Conservation (phyloP, 2,329 filamentous ascomycete genomes). For the Talaromyces albobiverticillius region DNA sequence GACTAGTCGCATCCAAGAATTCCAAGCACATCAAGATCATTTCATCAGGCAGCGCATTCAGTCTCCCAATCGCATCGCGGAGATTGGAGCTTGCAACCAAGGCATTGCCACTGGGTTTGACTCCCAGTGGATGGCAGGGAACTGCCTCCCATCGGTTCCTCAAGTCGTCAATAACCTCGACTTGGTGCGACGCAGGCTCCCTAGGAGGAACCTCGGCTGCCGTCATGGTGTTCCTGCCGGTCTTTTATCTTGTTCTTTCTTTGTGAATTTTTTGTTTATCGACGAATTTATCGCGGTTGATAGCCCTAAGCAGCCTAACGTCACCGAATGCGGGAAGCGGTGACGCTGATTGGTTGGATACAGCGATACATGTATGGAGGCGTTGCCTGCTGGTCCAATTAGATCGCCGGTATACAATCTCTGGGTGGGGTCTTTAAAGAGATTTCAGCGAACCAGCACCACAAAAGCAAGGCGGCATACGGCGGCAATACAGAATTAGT, state of each 20-base stretch:
- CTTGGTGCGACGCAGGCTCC: background rate
- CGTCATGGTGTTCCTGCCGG: conserved; percentile 2
- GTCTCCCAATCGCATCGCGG: conserved; percentile 62
- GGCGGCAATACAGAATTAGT: conserved; percentile 5
- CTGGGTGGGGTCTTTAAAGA: background rate
- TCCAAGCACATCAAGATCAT: conserved; percentile 73
- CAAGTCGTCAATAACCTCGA: conserved; percentile 7
- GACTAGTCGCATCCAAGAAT: conserved; percentile 60
- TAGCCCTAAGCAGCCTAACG: conserved; percentile 1
- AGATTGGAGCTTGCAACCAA: conserved; percentile 65
- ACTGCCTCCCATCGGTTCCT: conserved; percentile 50
- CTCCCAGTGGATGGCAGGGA: conserved; percentile 73
- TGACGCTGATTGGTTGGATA: conserved; percentile 2
- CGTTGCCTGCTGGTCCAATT: conserved; percentile 1
- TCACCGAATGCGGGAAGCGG: background rate
- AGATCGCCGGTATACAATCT: background rate
- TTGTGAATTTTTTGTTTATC: too few species aligned
- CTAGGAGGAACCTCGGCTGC: conserved; percentile 4
- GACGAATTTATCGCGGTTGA: background rate
- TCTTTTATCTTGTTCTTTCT: background rate
- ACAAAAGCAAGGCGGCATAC: background rate
- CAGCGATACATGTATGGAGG: background rate
- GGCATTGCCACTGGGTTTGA: conserved; percentile 85
- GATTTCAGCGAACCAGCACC: background rate
- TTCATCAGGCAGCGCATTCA: conserved; percentile 75